Evolutionary conservation across 805 yeast genomes (phyloP).

Genomic region (Candida ovalis): DNA sequence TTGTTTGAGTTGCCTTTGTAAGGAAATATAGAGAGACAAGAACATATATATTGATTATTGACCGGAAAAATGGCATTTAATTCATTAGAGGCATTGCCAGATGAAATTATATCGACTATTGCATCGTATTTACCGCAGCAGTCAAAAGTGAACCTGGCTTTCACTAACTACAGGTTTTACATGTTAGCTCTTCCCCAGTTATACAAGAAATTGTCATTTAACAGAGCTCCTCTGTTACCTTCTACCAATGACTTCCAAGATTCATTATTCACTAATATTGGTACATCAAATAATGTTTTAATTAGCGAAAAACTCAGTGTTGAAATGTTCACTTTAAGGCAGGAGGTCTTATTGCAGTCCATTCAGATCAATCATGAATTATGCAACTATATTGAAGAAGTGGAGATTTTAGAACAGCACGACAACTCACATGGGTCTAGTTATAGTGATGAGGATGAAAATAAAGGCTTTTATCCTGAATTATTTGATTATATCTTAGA

Average conservation of each 20-base stretch:
- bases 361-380: slow-evolving; percentile 34
- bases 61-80: neutral
- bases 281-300: slow-evolving; percentile 33
- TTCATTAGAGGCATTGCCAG: slow-evolving; percentile 20
- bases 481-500: slow-evolving; percentile 21
- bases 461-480: slow-evolving; percentile 15
- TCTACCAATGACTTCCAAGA: slow-evolving; percentile 31
- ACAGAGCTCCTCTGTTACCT: slow-evolving; percentile 31
- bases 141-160: slow-evolving; percentile 32
- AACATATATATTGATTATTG: neutral
- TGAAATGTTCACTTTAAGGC: slow-evolving; percentile 34
- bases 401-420: slow-evolving; percentile 30
- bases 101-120: slow-evolving; percentile 17
- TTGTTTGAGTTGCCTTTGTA: too few species aligned
- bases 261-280: slow-evolving; percentile 35
- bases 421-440: slow-evolving; percentile 19
- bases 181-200: slow-evolving; percentile 30
- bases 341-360: slow-evolving; percentile 38
- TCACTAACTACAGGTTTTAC: slow-evolving; percentile 31
- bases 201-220: slow-evolving; percentile 36
- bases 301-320: slow-evolving; percentile 35
- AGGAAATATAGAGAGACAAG: neutral
- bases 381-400: slow-evolving; percentile 30
- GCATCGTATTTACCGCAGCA: slow-evolving; percentile 37
- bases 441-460: slow-evolving; percentile 1